Conservation (phyloP, 352 stramenopile species). For the Globisporangium lucens region DNA sequence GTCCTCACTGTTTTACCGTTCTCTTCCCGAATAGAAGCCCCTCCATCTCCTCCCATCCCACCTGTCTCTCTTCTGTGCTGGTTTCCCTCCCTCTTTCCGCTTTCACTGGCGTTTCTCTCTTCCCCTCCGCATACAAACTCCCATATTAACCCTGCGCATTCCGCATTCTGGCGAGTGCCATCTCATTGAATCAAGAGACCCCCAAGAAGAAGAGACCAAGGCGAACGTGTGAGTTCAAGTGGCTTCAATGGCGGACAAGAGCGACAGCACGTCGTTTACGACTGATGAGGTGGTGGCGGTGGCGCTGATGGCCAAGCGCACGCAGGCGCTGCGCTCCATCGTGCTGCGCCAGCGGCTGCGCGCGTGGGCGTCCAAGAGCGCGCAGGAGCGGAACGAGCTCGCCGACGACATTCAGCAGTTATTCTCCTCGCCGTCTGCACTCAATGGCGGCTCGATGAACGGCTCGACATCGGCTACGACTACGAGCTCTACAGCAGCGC, state of each 20-base stretch:
- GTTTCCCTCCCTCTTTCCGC: slow-evolving; percentile 6
- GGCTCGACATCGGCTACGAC: neutral
- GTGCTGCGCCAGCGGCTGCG: slow-evolving; percentile 46
- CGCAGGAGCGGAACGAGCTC: slow-evolving; percentile 49
- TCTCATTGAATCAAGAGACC: neutral
- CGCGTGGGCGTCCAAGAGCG: slow-evolving; percentile 53
- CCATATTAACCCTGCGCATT: slow-evolving; percentile 10
- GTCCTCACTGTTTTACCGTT: neutral
- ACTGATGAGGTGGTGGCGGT: neutral
- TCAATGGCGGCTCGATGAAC: slow-evolving; percentile 10
- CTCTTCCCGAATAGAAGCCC: neutral
- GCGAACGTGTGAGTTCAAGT: neutral
- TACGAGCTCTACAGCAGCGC: slow-evolving; percentile 18
- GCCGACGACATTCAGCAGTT: slow-evolving; percentile 56
- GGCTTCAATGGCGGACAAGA: slow-evolving; percentile 7
- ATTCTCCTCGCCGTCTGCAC: slow-evolving; percentile 44
- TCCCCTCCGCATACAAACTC: slow-evolving; percentile 9
- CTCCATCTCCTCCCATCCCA: neutral
- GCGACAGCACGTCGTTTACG: neutral
- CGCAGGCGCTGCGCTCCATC: slow-evolving; percentile 37
- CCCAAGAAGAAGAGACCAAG: neutral
- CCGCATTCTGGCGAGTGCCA: neutral
- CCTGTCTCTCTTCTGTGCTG: neutral
- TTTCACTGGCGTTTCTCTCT: neutral
- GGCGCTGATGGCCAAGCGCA: slow-evolving; percentile 13